Percentiles rank a stretch among this genome's conserved stretches.
These are phyloP conservation scores for Chenopodium album DNA, from an alignment of 148 eudicot species.

Conservation along the genomic window DNA sequence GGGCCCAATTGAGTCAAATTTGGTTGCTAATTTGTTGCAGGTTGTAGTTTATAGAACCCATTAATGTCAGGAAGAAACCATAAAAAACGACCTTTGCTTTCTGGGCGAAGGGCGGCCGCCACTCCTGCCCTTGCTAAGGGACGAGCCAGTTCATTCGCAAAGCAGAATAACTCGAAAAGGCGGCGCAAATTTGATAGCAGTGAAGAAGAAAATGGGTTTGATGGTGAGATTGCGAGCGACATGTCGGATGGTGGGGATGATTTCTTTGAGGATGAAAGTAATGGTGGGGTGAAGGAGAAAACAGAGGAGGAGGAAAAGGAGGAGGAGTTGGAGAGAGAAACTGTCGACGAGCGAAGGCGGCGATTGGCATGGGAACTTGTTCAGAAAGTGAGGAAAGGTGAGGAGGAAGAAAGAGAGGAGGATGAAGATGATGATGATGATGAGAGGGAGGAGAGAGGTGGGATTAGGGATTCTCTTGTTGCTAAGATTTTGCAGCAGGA, in stretches of 20 bases:
- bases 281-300: neutral
- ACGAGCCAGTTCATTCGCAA: too few relatives aligned
- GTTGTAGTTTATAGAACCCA: too few relatives aligned
- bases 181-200: too few relatives aligned
- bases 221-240: too few relatives aligned
- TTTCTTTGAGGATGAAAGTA: slow-evolving; percentile 17
- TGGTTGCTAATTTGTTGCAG: too few relatives aligned
- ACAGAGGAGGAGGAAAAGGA: slow-evolving; percentile 17
- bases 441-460: slow-evolving; percentile 38
- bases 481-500: slow-evolving; percentile 60
- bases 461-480: slow-evolving; percentile 58
- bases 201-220: too few relatives aligned
- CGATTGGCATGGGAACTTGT: slow-evolving; percentile 29
- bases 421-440: slow-evolving; percentile 42
- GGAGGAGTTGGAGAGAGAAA: slow-evolving; percentile 36
- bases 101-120: too few relatives aligned
- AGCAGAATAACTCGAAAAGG: too few relatives aligned
- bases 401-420: slow-evolving; percentile 26
- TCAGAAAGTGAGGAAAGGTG: slow-evolving; percentile 26
- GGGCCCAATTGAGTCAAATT: too few relatives aligned
- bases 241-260: slow-evolving; percentile 3
- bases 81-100: too few relatives aligned
- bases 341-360: slow-evolving; percentile 32
- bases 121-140: too few relatives aligned
- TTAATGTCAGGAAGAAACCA: too few relatives aligned